phyloP scores from a whole-genome alignment of 179 eudicot species.

The Camellia oleifera region DNA sequence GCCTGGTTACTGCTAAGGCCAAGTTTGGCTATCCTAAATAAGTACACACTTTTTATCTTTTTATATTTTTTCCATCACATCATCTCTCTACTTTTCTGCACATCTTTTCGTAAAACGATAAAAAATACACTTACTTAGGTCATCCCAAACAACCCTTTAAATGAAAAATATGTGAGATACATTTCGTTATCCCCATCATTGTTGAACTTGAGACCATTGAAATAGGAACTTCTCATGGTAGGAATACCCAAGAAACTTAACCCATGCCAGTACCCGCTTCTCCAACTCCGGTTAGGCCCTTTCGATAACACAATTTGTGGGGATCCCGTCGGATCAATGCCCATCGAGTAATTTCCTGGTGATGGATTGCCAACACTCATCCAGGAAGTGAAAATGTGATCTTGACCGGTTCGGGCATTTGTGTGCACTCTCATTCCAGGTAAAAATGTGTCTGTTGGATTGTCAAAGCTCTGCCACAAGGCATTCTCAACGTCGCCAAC shows the following conservation, averaged over 20 bases:
- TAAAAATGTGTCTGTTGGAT: constrained; percentile 56
- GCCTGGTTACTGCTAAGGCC: constrained; percentile 6
- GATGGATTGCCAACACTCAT: constrained; percentile 46
- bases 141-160: too few relatives aligned
- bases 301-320: constrained; percentile 23
- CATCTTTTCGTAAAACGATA: too few relatives aligned
- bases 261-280: constrained; percentile 35
- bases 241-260: constrained; percentile 21
- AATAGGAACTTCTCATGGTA: constrained; percentile 9
- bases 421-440: constrained; percentile 42
- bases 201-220: constrained; percentile 41
- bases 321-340: constrained; percentile 42
- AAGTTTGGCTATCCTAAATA: too few relatives aligned
- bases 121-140: too few relatives aligned
- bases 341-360: constrained; percentile 43
- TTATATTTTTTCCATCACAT: too few relatives aligned
- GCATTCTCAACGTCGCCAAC: constrained; percentile 1
- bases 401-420: constrained; percentile 16
- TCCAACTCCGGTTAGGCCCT: constrained; percentile 15
- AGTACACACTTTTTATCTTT: too few relatives aligned
- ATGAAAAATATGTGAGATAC: constrained; percentile 35
- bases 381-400: constrained; percentile 41
- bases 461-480: constrained; percentile 54
- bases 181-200: constrained; percentile 28
- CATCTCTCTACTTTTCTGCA: too few relatives aligned